Evolutionary conservation across 805 yeast species (phyloP).

Genomic region (Kregervanrija pseudodelftensis): DNA sequence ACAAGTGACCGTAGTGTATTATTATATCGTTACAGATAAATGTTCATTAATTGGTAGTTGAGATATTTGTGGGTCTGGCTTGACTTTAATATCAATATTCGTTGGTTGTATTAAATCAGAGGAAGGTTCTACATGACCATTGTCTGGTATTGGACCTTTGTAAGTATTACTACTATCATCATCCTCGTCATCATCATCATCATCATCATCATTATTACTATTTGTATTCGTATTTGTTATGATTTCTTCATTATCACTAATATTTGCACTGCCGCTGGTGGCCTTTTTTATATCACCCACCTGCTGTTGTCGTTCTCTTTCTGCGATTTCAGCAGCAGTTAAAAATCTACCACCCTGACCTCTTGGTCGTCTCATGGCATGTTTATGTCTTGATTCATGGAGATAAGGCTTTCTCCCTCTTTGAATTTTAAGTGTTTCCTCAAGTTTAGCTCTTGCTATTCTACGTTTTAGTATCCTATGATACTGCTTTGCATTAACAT

Average conservation of each 20-base stretch:
- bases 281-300: conserved; percentile 15
- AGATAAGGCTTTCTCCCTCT: conserved; percentile 89
- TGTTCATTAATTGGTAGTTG: too few relatives aligned
- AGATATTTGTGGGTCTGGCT: too few relatives aligned
- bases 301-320: conserved; percentile 40
- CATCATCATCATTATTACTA: neutral
- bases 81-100: too few relatives aligned
- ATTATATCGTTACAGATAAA: too few relatives aligned
- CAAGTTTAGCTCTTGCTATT: conserved; percentile 87
- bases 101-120: too few relatives aligned
- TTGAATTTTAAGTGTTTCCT: conserved; percentile 79
- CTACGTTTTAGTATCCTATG: conserved; percentile 91
- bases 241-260: neutral
- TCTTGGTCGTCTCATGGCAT: conserved; percentile 98
- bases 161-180: neutral
- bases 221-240: conserved; percentile 1
- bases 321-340: conserved; percentile 89
- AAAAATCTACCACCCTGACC: conserved; percentile 98
- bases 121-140: too few relatives aligned
- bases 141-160: neutral
- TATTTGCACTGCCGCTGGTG: neutral
- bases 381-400: conserved; percentile 96
- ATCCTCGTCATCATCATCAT: neutral
- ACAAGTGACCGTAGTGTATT: too few relatives aligned
- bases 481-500: conserved; percentile 96